Evolutionary conservation across 2,329 filamentous ascomycete species (phyloP).

Genomic region (Aspergillus tubingensis): DNA sequence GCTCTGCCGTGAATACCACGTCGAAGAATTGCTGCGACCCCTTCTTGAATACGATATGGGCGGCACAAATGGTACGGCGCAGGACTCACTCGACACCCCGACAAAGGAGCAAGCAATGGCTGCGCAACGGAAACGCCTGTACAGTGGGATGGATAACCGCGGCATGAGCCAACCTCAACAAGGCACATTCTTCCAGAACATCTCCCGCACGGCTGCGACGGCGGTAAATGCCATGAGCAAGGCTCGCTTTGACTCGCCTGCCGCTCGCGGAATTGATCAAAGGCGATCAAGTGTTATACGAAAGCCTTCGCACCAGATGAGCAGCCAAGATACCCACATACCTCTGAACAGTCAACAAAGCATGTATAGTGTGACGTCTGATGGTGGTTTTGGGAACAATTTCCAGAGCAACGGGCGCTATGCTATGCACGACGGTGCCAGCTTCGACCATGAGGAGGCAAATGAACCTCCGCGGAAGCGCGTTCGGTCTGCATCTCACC

Average conservation of each 20-base stretch:
- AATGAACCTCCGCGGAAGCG: slow-evolving; percentile 82
- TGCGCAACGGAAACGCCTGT: slow-evolving; percentile 87
- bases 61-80: slow-evolving; percentile 66
- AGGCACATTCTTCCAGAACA: slow-evolving; percentile 96
- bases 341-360: slow-evolving; percentile 81
- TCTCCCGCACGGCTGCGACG: slow-evolving; percentile 87
- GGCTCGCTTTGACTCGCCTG: slow-evolving; percentile 87
- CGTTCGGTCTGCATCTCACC: slow-evolving; percentile 59
- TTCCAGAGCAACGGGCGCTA: slow-evolving; percentile 57
- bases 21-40: slow-evolving; percentile 51
- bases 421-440: slow-evolving; percentile 45
- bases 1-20: slow-evolving; percentile 75
- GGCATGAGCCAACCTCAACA: slow-evolving; percentile 63
- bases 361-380: slow-evolving; percentile 67
- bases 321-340: slow-evolving; percentile 65
- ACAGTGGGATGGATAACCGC: slow-evolving; percentile 73
- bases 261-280: slow-evolving; percentile 65
- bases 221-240: slow-evolving; percentile 97
- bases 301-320: slow-evolving; percentile 65
- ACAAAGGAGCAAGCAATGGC: slow-evolving; percentile 99
- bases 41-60: slow-evolving; percentile 53
- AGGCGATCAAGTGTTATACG: slow-evolving; percentile 69
- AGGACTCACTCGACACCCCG: slow-evolving; percentile 82
- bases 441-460: slow-evolving; percentile 54
- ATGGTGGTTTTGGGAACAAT: slow-evolving; percentile 69